phyloP scores from a whole-genome alignment of 225 moss, liverwort and hornwort genomes.

The Asterella californica region DNA sequence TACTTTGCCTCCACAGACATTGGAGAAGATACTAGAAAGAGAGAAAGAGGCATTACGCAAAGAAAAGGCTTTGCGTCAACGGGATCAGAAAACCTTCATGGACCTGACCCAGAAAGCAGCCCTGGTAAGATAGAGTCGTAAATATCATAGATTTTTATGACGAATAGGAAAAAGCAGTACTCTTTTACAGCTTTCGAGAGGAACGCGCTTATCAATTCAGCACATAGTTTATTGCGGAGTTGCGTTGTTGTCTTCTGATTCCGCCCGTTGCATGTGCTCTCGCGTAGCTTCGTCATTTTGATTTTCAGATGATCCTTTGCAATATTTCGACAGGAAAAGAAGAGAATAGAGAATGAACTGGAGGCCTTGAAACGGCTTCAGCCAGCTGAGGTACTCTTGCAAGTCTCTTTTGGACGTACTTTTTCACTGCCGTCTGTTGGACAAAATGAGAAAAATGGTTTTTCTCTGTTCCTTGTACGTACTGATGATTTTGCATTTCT shows the following conservation, averaged over 20 bases:
- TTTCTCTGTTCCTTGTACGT: not conserved
- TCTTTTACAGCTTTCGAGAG: not conserved
- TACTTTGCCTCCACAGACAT: constrained; percentile 40
- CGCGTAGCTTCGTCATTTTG: not conserved
- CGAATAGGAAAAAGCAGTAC: not conserved
- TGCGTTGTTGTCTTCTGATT: not conserved
- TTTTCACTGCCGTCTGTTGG: not conserved
- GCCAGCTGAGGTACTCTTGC: constrained; percentile 46
- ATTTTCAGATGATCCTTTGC: not conserved
- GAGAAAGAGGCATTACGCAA: constrained; percentile 73
- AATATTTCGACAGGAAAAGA: constrained; percentile 53
- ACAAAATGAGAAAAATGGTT: not conserved
- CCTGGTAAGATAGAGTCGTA: constrained; percentile 34
- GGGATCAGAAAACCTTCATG: constrained; percentile 68
- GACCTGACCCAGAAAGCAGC: constrained; percentile 74
- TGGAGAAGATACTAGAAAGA: constrained; percentile 89
- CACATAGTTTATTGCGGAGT: not conserved
- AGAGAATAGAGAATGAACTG: constrained; percentile 61
- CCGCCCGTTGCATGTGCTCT: not conserved
- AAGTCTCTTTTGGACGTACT: not conserved
- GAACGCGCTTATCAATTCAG: no score
- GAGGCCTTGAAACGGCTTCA: constrained; percentile 56
- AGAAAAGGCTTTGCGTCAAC: constrained; percentile 62
- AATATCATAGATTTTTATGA: no score
- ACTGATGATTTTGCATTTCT: not conserved